phyloP scores from a whole-genome alignment of 2,329 filamentous ascomycete genomes.

The Clonostachys chloroleuca region DNA sequence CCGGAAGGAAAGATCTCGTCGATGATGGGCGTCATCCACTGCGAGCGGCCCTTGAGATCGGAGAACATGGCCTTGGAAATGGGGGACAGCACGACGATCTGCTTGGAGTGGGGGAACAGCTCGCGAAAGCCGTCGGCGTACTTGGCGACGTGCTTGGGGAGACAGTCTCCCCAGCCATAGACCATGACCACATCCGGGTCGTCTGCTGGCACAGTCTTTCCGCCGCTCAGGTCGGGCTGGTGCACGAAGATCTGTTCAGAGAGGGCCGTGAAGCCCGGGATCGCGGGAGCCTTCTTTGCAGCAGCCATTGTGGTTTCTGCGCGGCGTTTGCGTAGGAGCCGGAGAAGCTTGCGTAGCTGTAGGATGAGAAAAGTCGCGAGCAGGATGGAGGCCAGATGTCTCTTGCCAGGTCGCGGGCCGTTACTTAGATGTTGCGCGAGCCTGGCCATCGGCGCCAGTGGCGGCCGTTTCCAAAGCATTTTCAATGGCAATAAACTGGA shows the following conservation, averaged over 20 bases:
- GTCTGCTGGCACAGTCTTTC: conserved; percentile 3
- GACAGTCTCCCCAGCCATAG: conserved; percentile 54
- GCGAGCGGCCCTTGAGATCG: conserved; percentile 32
- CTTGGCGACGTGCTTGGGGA: conserved; percentile 49
- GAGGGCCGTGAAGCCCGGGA: conserved; percentile 40
- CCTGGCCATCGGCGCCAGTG: conserved; percentile 7
- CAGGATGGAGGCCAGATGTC: conserved; percentile 1
- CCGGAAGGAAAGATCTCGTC: conserved; percentile 24
- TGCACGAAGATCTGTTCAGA: conserved; percentile 42
- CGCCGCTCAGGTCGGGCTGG: conserved; percentile 16
- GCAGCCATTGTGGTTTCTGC: background rate
- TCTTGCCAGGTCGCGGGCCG: background rate
- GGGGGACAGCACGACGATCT: conserved; percentile 45
- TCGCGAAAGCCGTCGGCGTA: conserved; percentile 46
- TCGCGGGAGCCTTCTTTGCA: conserved; percentile 11
- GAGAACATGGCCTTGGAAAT: conserved; percentile 41
- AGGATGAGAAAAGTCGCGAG: conserved; percentile 1
- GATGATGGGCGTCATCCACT: conserved; percentile 39
- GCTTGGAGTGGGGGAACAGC: conserved; percentile 44
- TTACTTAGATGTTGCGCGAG: background rate
- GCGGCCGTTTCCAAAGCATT: no score
- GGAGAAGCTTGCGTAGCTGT: background rate
- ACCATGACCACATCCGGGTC: conserved; percentile 42
- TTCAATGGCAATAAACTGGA: no score
- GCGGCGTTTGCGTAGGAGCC: background rate